Percentiles rank a stretch among this genome's conserved stretches.
Evolutionary conservation across 2,329 filamentous ascomycete genomes (phyloP).

Genomic region (Paracorniculantispora psalliotae): DNA sequence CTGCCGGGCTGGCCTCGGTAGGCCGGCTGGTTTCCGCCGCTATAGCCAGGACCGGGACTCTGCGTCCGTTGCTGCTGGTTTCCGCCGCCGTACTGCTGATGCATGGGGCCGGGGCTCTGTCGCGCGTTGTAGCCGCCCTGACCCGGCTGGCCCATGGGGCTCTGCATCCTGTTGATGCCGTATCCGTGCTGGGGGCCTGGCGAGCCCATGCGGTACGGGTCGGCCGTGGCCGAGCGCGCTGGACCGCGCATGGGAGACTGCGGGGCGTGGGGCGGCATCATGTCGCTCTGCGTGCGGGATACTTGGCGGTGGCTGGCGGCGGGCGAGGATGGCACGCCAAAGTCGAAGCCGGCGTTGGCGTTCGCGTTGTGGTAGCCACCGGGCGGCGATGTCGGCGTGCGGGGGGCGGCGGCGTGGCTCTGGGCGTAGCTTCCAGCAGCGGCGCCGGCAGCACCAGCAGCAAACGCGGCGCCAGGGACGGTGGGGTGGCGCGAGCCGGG

Average conservation of each 20-base stretch:
- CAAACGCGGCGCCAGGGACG: not conserved
- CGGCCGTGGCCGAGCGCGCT: constrained; percentile 10
- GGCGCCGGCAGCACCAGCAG: constrained; percentile 1
- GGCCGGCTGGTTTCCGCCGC: constrained; percentile 2
- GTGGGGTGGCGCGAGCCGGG: constrained; percentile 6
- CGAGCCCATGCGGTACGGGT: constrained; percentile 15
- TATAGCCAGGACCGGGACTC: constrained; percentile 11
- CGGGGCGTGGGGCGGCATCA: not conserved
- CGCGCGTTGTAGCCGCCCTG: constrained; percentile 1
- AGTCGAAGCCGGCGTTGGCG: constrained; percentile 6
- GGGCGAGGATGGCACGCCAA: constrained; percentile 8
- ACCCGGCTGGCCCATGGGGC: constrained; percentile 13
- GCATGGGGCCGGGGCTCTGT: constrained; percentile 12
- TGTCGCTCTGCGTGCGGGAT: constrained; percentile 13
- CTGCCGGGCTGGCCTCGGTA: constrained; percentile 9
- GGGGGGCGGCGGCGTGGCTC: constrained; percentile 2
- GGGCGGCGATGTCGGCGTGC: constrained; percentile 7
- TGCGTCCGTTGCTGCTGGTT: constrained; percentile 9
- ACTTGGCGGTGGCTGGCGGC: constrained; percentile 1
- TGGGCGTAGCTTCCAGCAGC: not conserved
- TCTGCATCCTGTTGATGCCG: constrained; percentile 13
- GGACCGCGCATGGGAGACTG: not conserved
- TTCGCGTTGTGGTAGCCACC: not conserved
- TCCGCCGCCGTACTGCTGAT: constrained; percentile 6
- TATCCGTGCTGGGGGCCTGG: constrained; percentile 15